phyloP scores from a whole-genome alignment of 2,329 filamentous ascomycete species.

The Elsinoe arachidis region DNA sequence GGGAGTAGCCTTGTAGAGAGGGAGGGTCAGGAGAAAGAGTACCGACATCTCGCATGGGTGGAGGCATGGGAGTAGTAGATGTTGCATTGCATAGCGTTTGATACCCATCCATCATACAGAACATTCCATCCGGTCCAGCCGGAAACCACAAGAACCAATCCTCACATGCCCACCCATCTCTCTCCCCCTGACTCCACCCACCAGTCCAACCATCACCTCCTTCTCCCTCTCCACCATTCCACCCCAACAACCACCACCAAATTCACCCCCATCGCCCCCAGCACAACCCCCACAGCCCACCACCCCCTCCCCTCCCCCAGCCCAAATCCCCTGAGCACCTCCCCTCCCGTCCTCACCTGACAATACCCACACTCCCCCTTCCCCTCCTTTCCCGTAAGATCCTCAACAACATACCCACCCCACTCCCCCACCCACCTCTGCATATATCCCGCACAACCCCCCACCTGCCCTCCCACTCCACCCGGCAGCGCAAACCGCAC shows the following conservation, averaged over 20 bases:
- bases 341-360: slow-evolving; percentile 81
- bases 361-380: slow-evolving; percentile 75
- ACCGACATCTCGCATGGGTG: background rate
- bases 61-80: background rate
- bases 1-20: background rate
- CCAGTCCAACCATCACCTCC: background rate
- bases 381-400: slow-evolving; percentile 40
- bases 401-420: background rate
- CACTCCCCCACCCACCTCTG: background rate
- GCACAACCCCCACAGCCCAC: slow-evolving; percentile 48
- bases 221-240: background rate
- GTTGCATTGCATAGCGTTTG: background rate
- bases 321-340: slow-evolving; percentile 64
- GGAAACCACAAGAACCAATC: background rate
- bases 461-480: background rate
- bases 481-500: background rate
- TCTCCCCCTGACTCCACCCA: background rate
- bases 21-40: background rate
- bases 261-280: slow-evolving; percentile 55
- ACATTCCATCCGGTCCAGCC: background rate
- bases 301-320: slow-evolving; percentile 52
- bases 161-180: background rate
- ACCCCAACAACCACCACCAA: slow-evolving; percentile 30
- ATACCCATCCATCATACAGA: background rate
- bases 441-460: background rate